These are phyloP conservation scores for Dittrichia graveolens DNA, from an alignment of 129 eudicot species.

Conservation along the genomic window DNA sequence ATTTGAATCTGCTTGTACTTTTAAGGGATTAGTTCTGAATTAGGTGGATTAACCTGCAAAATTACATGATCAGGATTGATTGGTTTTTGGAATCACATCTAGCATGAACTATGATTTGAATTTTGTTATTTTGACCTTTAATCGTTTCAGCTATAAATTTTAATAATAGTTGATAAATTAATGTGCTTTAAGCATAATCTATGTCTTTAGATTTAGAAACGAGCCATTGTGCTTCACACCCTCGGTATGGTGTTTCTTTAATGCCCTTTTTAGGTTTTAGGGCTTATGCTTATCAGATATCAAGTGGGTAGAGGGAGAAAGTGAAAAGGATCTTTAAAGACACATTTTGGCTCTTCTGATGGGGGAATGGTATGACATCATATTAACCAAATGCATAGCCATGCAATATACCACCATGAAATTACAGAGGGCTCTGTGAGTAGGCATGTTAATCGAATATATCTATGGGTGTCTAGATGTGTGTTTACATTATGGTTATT, in stretches of 20 bases:
- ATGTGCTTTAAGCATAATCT: constrained; percentile 3
- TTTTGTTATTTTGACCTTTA: constrained; percentile 8
- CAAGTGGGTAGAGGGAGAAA: background rate
- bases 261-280: constrained; percentile 16
- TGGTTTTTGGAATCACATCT: constrained; percentile 14
- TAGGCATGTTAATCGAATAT: background rate
- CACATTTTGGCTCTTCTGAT: too few relatives aligned
- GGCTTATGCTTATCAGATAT: constrained; percentile 18
- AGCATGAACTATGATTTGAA: constrained; percentile 9
- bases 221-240: background rate
- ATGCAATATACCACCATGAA: too few relatives aligned
- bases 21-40: constrained; percentile 31
- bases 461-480: constrained; percentile 6
- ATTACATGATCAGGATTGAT: constrained; percentile 12
- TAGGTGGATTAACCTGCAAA: constrained; percentile 12
- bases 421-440: too few relatives aligned
- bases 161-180: background rate
- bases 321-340: background rate
- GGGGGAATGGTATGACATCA: too few relatives aligned
- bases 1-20: constrained; percentile 20
- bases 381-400: too few relatives aligned
- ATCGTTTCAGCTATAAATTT: background rate
- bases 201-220: background rate
- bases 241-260: background rate
- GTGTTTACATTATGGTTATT: background rate